Percentiles rank a stretch among this genome's conserved stretches.
Evolutionary conservation across 306 rosid genomes (phyloP).

Genomic region (Begonia masoniana): DNA sequence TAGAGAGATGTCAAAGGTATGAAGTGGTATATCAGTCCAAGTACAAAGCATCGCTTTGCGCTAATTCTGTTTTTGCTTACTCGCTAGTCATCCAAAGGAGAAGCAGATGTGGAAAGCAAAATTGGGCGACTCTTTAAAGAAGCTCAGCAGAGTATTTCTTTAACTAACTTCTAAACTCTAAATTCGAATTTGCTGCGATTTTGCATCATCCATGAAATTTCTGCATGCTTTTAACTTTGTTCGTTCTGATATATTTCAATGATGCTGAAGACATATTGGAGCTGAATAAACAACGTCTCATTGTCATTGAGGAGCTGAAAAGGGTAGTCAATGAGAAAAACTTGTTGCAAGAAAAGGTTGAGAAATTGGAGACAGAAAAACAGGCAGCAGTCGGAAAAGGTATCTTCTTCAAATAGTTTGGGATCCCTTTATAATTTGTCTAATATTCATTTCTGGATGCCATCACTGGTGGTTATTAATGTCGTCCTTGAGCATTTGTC

Average conservation of each 20-base stretch:
- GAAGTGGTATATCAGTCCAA: conserved; percentile 16
- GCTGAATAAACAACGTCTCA: conserved; percentile 50
- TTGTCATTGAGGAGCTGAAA: conserved; percentile 52
- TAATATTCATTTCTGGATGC: too few species aligned
- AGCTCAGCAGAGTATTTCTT: conserved; percentile 74
- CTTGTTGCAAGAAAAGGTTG: conserved; percentile 31
- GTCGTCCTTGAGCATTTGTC: too few species aligned
- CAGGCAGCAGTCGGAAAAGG: conserved; percentile 32
- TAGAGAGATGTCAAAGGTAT: conserved; percentile 46
- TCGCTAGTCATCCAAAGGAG: conserved; percentile 25
- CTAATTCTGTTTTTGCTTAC: conserved; percentile 1
- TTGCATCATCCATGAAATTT: not conserved
- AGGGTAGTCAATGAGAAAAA: conserved; percentile 37
- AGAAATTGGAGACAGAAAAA: conserved; percentile 46
- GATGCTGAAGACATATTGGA: conserved; percentile 41
- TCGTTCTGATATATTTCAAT: conserved; percentile 7
- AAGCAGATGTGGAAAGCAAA: conserved; percentile 20
- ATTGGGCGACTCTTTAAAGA: conserved; percentile 63
- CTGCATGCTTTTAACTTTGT: conserved; percentile 1
- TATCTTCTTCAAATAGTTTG: conserved; percentile 3
- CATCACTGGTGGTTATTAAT: too few species aligned
- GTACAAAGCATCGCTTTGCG: conserved; percentile 1
- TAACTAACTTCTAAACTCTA: not conserved
- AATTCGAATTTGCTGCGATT: not conserved
- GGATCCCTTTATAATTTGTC: not conserved